Evolutionary conservation across 805 yeast genomes (phyloP).

Genomic region (Yarrowia alimentaria): DNA sequence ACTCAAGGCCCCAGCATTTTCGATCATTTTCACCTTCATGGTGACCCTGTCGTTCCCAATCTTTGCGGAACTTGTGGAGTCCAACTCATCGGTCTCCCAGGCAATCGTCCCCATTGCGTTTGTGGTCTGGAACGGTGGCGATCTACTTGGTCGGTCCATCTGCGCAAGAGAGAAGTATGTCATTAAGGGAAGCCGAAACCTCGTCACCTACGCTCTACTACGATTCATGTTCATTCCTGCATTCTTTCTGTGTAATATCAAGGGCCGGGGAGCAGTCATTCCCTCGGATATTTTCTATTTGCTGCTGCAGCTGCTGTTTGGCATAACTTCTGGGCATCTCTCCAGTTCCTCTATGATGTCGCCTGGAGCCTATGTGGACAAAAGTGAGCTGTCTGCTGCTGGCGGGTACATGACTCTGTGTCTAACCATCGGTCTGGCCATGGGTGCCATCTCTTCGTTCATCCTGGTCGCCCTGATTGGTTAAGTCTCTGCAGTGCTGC

Average conservation of each 20-base stretch:
- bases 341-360: slow-evolving; percentile 77
- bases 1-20: slow-evolving; percentile 58
- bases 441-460: slow-evolving; percentile 78
- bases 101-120: slow-evolving; percentile 74
- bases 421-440: slow-evolving; percentile 71
- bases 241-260: slow-evolving; percentile 65
- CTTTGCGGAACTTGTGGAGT: slow-evolving; percentile 66
- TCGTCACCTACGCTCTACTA: slow-evolving; percentile 54
- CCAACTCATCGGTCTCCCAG: slow-evolving; percentile 29
- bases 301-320: slow-evolving; percentile 70
- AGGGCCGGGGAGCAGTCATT: slow-evolving; percentile 43
- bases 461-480: slow-evolving; percentile 46
- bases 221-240: slow-evolving; percentile 65
- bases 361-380: slow-evolving; percentile 59
- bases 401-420: slow-evolving; percentile 88
- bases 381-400: slow-evolving; percentile 80
- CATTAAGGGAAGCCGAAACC: slow-evolving; percentile 45
- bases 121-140: slow-evolving; percentile 87
- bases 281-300: slow-evolving; percentile 66
- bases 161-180: slow-evolving; percentile 53
- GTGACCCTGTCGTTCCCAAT: slow-evolving; percentile 83
- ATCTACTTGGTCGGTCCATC: slow-evolving; percentile 68
- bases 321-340: slow-evolving; percentile 83
- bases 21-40: slow-evolving; percentile 72
- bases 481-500: no score